Percentiles rank a stretch among this genome's conserved stretches.
Evolutionary conservation across 2,329 filamentous ascomycete genomes (phyloP).

Genomic region (Colletotrichum zoysiae): DNA sequence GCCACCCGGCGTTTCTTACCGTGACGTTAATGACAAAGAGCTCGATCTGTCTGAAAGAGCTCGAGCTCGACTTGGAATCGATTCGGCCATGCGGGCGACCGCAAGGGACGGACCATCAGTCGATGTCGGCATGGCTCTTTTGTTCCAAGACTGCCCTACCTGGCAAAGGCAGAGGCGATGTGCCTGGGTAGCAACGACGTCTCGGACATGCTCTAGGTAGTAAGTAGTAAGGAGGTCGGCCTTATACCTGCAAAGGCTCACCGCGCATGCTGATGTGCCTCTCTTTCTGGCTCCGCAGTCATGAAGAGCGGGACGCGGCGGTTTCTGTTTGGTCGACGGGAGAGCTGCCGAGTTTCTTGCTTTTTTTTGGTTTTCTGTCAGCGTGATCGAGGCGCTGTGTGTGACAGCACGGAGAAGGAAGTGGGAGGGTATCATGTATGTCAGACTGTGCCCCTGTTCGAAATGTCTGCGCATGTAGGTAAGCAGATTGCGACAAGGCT

Average conservation of each 20-base stretch:
- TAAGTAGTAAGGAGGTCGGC: background rate
- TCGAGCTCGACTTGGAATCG: background rate
- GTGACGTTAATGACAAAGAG: constrained; percentile 10
- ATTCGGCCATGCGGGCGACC: background rate
- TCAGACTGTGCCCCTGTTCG: constrained; percentile 32
- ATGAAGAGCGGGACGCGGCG: background rate
- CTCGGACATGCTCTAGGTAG: background rate
- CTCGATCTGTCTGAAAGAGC: constrained; percentile 5
- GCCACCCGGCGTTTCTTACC: constrained; percentile 30
- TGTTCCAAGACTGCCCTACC: background rate
- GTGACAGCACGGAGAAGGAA: constrained; percentile 11
- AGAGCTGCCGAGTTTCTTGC: constrained; percentile 12
- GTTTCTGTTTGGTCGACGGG: constrained; percentile 1
- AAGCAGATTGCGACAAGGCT: constrained; percentile 2
- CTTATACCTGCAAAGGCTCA: constrained; percentile 10
- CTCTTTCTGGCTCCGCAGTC: background rate
- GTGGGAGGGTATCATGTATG: constrained; percentile 33
- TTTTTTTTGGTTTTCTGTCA: constrained; percentile 2
- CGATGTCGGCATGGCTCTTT: background rate
- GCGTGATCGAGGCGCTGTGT: constrained; percentile 4
- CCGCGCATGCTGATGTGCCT: background rate
- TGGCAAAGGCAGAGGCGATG: background rate
- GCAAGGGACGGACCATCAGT: background rate
- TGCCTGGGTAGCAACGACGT: constrained; percentile 1
- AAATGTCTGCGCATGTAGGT: constrained; percentile 9